These are phyloP conservation scores for Saccharomycopsis sp. DNA, from an alignment of 805 yeast genomes.

Conservation along the genomic window DNA sequence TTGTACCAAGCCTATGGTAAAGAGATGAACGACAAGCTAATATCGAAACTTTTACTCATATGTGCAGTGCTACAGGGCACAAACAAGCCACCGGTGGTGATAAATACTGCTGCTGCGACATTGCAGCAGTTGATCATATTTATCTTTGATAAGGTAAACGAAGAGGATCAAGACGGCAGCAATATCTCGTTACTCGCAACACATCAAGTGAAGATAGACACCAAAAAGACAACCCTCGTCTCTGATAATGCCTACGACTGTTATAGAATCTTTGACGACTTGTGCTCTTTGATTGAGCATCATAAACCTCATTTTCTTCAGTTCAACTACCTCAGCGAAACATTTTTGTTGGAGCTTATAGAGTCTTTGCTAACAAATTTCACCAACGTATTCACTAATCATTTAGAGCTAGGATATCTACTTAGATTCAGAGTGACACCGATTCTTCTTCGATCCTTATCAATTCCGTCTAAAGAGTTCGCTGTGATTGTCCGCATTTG, in stretches of 20 bases:
- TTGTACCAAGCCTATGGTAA: conserved; percentile 58
- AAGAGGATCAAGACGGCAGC: conserved; percentile 32
- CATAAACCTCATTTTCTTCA: conserved; percentile 50
- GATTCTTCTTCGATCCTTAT: conserved; percentile 57
- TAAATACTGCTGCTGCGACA: conserved; percentile 90
- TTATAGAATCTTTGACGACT: conserved; percentile 59
- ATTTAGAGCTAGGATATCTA: conserved; percentile 58
- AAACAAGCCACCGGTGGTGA: conserved; percentile 67
- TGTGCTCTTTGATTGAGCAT: conserved; percentile 60
- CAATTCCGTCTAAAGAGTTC: conserved; percentile 50
- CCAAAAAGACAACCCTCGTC: conserved; percentile 36
- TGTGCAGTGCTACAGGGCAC: conserved; percentile 67
- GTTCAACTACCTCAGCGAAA: conserved; percentile 46
- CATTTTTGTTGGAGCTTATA: conserved; percentile 72
- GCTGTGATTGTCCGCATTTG: conserved; percentile 69
- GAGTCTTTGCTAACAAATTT: conserved; percentile 74
- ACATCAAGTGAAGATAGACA: conserved; percentile 39
- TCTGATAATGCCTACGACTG: conserved; percentile 61
- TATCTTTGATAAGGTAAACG: conserved; percentile 60
- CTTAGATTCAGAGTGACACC: conserved; percentile 71
- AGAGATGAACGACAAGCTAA: conserved; percentile 45
- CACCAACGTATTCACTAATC: conserved; percentile 44
- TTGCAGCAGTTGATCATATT: conserved; percentile 76
- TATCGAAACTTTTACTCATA: conserved; percentile 55
- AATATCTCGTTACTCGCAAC: conserved; percentile 24